These are phyloP conservation scores for Neurospora africana DNA, from an alignment of 495 filamentous ascomycete species.

Conservation along the genomic window DNA sequence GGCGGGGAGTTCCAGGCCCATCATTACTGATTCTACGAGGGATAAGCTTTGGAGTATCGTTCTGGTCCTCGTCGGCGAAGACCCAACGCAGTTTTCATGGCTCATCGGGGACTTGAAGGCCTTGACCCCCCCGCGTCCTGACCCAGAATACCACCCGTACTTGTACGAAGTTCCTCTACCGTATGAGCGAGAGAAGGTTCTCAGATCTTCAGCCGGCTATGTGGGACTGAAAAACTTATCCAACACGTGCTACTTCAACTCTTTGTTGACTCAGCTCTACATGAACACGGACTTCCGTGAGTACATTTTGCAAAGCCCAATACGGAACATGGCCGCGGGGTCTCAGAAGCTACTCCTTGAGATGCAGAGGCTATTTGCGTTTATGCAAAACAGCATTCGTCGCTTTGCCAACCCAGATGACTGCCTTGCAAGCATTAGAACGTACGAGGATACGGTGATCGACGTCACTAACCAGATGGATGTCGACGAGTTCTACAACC, in stretches of 20 bases:
- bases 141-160: slow-evolving; percentile 31
- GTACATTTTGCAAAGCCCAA: slow-evolving; percentile 59
- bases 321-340: slow-evolving; percentile 37
- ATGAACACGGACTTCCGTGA: slow-evolving; percentile 86
- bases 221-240: slow-evolving; percentile 81
- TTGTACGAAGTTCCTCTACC: slow-evolving; percentile 45
- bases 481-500: slow-evolving; percentile 94
- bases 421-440: slow-evolving; percentile 65
- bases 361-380: slow-evolving; percentile 71
- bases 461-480: slow-evolving; percentile 92
- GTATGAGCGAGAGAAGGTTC: slow-evolving; percentile 56
- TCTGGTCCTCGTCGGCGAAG: slow-evolving; percentile 46
- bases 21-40: slow-evolving; percentile 47
- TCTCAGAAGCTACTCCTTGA: slow-evolving; percentile 62
- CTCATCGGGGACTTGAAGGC: slow-evolving; percentile 44
- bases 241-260: slow-evolving; percentile 97
- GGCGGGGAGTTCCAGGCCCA: slow-evolving; percentile 20
- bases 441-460: slow-evolving; percentile 74
- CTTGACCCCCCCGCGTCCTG: slow-evolving; percentile 28
- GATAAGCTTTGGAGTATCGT: slow-evolving; percentile 55
- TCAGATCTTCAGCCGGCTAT: slow-evolving; percentile 67
- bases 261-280: slow-evolving; percentile 88
- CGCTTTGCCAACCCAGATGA: slow-evolving; percentile 63
- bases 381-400: slow-evolving; percentile 71
- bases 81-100: slow-evolving; percentile 33